Evolutionary conservation across 1,284 basidiomycete genomes (phyloP), one percentile per base, ranked within the genome.

Genomic region (Amylostereum areolatum): DNA sequence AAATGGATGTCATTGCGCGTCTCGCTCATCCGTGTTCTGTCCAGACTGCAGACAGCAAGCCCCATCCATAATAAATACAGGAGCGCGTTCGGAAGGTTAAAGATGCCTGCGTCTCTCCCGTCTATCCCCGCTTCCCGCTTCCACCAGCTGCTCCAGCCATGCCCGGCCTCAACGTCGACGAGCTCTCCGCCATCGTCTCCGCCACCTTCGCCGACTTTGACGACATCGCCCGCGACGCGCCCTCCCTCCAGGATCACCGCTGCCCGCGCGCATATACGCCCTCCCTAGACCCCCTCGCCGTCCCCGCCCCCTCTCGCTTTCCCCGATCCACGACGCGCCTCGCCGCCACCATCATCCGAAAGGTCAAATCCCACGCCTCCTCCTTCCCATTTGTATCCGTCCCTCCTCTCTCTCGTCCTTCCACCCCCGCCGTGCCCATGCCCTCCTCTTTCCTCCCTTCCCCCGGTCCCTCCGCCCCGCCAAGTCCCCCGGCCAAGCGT

Each of bases 101-200:
- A 45, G 34, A 12, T 11, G 5, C 24, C 40, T 42, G 29, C 5
- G 28, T 29, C 18, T 42, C 45, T 5, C 28, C 45, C 45, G n/a
- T n/a, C 24, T 8, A 25, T 10, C 45, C 5, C 9, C 24, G 4
- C 39, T 35, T 28, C 10, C 45, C 30, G 33, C 45, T 5, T 37
- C 39, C 37, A 6, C 9, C 11, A 12, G 32, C 45, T 18, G 12
- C 45, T 18, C 12, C 37, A 35, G 37, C 12, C n/a, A 48, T 33
- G 6, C 29, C 40, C 31, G 47, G 10, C 32, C 27, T 48, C 27
- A 24, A 40, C 47, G n/a, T 48, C 47, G 41, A 48, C 31, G 47
- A 48, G 41, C 44, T 48, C 47, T 35, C n/a, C 9, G 31, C 27
- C 18, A 40, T 48, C 47, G 47, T 48, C 41, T 48, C 47, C 41